Percentiles rank a stretch among this genome's conserved stretches.
These are phyloP conservation scores for Eustoma russellianum DNA, from an alignment of 257 asterid genomes.

Conservation along the genomic window DNA sequence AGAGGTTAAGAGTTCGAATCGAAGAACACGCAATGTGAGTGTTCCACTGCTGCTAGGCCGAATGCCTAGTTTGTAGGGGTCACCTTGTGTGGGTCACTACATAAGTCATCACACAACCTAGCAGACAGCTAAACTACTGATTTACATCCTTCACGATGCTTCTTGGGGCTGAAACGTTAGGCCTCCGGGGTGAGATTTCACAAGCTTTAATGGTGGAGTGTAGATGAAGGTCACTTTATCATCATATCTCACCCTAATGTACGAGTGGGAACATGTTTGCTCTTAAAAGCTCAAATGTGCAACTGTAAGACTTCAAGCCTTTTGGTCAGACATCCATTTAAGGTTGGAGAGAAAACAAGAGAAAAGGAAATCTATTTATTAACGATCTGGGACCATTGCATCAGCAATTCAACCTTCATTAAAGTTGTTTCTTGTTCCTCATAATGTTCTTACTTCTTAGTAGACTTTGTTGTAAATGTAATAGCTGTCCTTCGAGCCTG, in stretches of 20 bases:
- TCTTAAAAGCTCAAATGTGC: conserved; percentile 14
- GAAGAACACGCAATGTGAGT: no score
- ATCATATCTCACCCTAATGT: neutral
- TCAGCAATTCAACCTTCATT: conserved; percentile 8
- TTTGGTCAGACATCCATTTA: conserved; percentile 20
- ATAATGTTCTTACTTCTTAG: no score
- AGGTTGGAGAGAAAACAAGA: conserved; percentile 5
- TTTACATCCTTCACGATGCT: no score
- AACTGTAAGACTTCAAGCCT: conserved; percentile 11
- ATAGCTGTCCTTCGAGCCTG: no score
- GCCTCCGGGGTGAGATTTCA: no score
- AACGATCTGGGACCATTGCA: conserved; percentile 10
- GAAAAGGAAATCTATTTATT: neutral
- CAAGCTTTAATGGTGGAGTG: conserved; percentile 7
- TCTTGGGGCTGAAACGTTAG: neutral
- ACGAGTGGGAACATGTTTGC: conserved; percentile 23
- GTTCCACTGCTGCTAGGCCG: no score
- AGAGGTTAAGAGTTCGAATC: no score
- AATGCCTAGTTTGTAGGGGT: no score
- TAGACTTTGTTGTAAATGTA: no score
- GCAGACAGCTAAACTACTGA: no score
- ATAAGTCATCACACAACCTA: no score
- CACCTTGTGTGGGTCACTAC: no score
- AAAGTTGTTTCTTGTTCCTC: conserved; percentile 14
- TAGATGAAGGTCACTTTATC: conserved; percentile 10